phyloP scores from a whole-genome alignment of 1,284 basidiomycete species.

The Vanrija pseudolonga region DNA sequence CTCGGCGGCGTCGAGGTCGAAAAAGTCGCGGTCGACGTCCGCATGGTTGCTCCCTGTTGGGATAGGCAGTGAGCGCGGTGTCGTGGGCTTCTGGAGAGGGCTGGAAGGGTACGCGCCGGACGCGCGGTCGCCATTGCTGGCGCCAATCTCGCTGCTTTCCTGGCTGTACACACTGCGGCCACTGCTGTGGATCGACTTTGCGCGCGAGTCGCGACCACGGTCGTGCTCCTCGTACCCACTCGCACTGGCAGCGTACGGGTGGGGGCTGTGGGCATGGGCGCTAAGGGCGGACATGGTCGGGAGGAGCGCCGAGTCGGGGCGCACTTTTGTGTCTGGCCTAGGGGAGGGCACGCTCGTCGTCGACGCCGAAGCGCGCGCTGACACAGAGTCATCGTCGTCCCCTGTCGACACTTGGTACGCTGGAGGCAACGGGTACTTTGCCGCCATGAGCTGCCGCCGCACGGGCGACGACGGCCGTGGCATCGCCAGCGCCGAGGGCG shows the following conservation, averaged over 20 bases:
- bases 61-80: not conserved
- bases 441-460: conserved; percentile 16
- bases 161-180: too few species aligned
- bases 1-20: not conserved
- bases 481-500: conserved; percentile 14
- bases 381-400: too few species aligned
- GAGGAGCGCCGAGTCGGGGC: too few species aligned
- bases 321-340: not conserved
- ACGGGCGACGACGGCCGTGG: conserved; percentile 19
- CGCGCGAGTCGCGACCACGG: too few species aligned
- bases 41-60: not conserved
- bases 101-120: not conserved
- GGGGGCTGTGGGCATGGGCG: too few species aligned
- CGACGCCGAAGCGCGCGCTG: not conserved
- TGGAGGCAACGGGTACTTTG: conserved; percentile 17
- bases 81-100: not conserved
- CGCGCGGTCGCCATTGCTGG: too few species aligned
- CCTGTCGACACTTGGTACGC: too few species aligned
- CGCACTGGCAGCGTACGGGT: too few species aligned
- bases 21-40: not conserved
- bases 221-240: too few species aligned
- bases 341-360: not conserved
- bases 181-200: too few species aligned
- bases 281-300: too few species aligned
- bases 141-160: too few species aligned